A percentile compares a stretch with the other conserved stretches of the same genome.
These are phyloP conservation scores for Auxenochlorella pyrenoidosa DNA, from an alignment of 139 green algal species.

Conservation along the genomic window DNA sequence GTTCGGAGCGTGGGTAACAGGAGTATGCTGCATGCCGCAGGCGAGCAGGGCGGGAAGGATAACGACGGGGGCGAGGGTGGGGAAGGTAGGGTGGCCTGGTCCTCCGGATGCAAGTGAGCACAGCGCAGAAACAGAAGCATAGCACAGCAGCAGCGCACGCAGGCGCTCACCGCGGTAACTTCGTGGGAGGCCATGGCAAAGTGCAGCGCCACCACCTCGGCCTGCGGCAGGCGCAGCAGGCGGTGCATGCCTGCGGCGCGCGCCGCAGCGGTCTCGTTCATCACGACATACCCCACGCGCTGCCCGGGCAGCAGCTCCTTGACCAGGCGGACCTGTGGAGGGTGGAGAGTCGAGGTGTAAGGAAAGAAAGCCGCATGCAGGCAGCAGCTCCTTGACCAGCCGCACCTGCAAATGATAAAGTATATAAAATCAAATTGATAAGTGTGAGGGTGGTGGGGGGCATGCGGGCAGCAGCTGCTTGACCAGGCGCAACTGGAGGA, in stretches of 20 bases:
- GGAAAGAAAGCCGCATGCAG: background rate
- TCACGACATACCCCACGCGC: slow-evolving; percentile 56
- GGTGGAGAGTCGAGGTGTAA: background rate
- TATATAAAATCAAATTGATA: no score
- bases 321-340: slow-evolving; percentile 15
- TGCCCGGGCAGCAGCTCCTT: slow-evolving; percentile 35
- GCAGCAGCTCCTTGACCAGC: background rate
- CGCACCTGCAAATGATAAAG: background rate
- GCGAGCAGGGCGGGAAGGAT: no score
- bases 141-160: no score
- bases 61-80: no score
- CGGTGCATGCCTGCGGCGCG: slow-evolving; percentile 42
- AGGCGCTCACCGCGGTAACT: background rate
- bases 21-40: no score
- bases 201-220: slow-evolving; percentile 52
- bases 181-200: slow-evolving; percentile 42
- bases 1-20: no score
- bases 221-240: slow-evolving; percentile 47
- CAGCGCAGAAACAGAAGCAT: no score
- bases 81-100: no score
- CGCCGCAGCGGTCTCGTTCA: slow-evolving; percentile 57
- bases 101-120: no score
- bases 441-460: no score
- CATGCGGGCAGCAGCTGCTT: no score
- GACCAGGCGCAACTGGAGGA: no score